Evolutionary conservation across 306 rosid genomes (phyloP).

Genomic region (Gillenia trifoliata): DNA sequence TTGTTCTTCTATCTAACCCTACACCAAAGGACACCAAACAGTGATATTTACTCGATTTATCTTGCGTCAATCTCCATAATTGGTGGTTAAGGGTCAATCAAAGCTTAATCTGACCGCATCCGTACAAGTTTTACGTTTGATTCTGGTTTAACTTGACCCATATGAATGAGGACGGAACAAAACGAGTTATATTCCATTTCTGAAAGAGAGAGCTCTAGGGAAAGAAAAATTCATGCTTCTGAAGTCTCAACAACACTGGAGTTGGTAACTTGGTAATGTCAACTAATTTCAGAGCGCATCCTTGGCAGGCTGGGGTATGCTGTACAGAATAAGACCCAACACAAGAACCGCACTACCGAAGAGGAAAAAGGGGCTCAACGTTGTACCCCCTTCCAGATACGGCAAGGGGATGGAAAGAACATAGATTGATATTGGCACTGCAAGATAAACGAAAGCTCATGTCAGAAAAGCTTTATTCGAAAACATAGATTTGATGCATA

Average conservation of each 20-base stretch:
- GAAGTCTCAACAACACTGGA: background rate
- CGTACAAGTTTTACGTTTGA: no score
- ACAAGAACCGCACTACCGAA: constrained; percentile 68
- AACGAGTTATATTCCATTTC: background rate
- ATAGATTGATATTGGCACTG: constrained; percentile 81
- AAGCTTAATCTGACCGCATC: no score
- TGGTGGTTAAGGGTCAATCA: no score
- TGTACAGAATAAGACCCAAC: constrained; percentile 65
- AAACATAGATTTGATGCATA: background rate
- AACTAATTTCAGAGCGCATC: constrained; percentile 19
- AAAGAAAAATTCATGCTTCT: no score
- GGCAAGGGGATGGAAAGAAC: constrained; percentile 82
- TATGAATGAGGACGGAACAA: background rate
- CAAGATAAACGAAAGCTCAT: constrained; percentile 27
- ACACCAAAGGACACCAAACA: background rate
- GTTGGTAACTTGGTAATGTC: background rate
- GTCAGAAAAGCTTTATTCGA: constrained; percentile 12
- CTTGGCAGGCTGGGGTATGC: constrained; percentile 42
- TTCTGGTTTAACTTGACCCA: no score
- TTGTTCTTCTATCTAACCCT: background rate
- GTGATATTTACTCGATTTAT: background rate
- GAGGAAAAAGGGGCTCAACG: constrained; percentile 70
- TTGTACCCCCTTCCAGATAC: constrained; percentile 57
- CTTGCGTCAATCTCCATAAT: no score
- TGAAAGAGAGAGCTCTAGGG: background rate